Evolutionary conservation across 176 grass and related monocot genomes (phyloP).

Genomic region (Cymbopogon citratus): DNA sequence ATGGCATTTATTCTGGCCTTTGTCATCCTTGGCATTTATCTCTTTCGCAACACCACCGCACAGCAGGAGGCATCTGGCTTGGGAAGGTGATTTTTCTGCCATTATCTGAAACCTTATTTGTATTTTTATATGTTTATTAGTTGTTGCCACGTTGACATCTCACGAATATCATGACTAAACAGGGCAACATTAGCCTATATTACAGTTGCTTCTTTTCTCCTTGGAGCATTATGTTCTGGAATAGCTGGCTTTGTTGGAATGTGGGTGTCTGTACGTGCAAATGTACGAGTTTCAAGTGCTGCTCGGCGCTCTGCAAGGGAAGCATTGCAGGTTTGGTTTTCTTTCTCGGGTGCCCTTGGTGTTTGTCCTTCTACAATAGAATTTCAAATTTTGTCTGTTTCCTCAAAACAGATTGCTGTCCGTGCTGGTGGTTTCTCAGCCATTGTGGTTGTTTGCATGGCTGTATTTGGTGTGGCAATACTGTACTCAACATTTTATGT

Average conservation of each 20-base stretch:
- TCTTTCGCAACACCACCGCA: constrained; percentile 72
- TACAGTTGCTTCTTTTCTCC: constrained; percentile 89
- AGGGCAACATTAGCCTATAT: constrained; percentile 91
- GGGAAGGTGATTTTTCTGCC: constrained; percentile 55
- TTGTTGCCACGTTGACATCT: not conserved
- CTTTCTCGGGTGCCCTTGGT: constrained; percentile 17
- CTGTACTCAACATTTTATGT: constrained; percentile 96
- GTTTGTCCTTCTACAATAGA: not conserved
- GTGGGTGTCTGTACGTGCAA: constrained; percentile 98
- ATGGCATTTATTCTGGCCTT: constrained; percentile 88
- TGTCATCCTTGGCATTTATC: constrained; percentile 96
- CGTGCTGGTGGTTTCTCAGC: constrained; percentile 98
- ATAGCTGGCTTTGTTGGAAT: constrained; percentile 97
- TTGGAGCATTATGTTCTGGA: constrained; percentile 96
- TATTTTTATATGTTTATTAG: not conserved
- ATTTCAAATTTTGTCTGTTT: constrained; percentile 34
- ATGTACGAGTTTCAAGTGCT: constrained; percentile 99
- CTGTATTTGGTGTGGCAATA: constrained; percentile 97
- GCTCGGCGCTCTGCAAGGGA: constrained; percentile 97
- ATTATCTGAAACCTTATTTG: constrained; percentile 4
- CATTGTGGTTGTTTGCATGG: constrained; percentile 97
- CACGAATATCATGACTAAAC: constrained; percentile 21
- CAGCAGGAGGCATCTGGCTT: constrained; percentile 92
- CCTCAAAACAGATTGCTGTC: constrained; percentile 81
- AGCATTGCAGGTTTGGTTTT: constrained; percentile 86